Conservation (phyloP, 768 basidiomycete species). For the Amyloporia xantha region DNA sequence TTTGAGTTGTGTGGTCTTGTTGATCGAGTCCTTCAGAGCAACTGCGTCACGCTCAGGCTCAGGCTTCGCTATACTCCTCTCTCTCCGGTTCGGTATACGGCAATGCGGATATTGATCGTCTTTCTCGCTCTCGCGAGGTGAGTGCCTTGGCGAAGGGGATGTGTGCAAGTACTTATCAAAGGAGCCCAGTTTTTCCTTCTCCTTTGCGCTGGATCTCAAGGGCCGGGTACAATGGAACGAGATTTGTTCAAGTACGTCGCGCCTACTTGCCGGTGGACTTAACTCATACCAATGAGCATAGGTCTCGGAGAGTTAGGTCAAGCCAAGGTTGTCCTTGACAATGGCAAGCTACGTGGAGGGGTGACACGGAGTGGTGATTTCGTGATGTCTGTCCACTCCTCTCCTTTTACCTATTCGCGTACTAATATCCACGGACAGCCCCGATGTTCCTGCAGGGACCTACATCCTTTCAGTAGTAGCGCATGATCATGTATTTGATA, state of each 20-base stretch:
- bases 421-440: constrained; percentile 32
- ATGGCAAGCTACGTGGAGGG: constrained; percentile 46
- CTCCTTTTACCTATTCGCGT: not conserved
- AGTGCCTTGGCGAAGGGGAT: too few species aligned
- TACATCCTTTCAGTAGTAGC: constrained; percentile 64
- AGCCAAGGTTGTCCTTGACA: constrained; percentile 55
- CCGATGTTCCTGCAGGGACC: constrained; percentile 59
- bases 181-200: constrained; percentile 22
- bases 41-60: not conserved
- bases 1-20: constrained; percentile 3
- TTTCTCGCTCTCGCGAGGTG: constrained; percentile 16
- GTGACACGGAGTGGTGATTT: constrained; percentile 57
- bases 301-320: constrained; percentile 38
- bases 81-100: not conserved
- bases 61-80: not conserved
- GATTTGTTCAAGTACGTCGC: constrained; percentile 48
- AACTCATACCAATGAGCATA: constrained; percentile 6
- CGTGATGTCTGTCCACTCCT: constrained; percentile 45
- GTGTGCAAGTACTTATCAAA: too few species aligned
- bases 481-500: constrained; percentile 65
- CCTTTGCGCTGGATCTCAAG: constrained; percentile 44
- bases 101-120: constrained; percentile 14
- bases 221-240: constrained; percentile 69
- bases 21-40: constrained; percentile 1
- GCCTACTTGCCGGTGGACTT: not conserved